Evolutionary conservation across 164 flowering plant species (phyloP).

Genomic region (Aristolochia contorta): DNA sequence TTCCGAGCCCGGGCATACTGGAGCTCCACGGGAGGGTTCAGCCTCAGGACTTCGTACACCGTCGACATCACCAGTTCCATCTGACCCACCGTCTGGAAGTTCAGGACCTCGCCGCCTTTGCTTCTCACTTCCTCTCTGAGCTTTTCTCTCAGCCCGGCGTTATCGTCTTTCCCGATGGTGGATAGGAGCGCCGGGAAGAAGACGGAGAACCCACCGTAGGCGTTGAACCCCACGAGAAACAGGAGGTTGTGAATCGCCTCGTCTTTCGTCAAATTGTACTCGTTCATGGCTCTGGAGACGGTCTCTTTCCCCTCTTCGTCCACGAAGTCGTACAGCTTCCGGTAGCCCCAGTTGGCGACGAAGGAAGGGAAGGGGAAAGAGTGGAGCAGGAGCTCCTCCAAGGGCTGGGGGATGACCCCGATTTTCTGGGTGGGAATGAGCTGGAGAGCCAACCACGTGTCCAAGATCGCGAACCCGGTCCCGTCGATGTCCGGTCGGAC

Average conservation of each 20-base stretch:
- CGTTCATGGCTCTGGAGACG: slow-evolving; percentile 28
- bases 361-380: slow-evolving; percentile 53
- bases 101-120: slow-evolving; percentile 15
- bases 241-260: slow-evolving; percentile 66
- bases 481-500: slow-evolving; percentile 35
- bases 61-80: slow-evolving; percentile 56
- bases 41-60: slow-evolving; percentile 68
- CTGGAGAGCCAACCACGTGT: slow-evolving; percentile 61
- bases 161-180: slow-evolving; percentile 30
- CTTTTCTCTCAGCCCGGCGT: slow-evolving; percentile 36
- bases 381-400: slow-evolving; percentile 67
- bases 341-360: slow-evolving; percentile 44
- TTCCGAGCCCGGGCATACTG: slow-evolving; percentile 75
- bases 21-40: slow-evolving; percentile 60
- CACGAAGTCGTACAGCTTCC: slow-evolving; percentile 44
- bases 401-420: slow-evolving; percentile 41
- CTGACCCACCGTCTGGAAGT: slow-evolving; percentile 38
- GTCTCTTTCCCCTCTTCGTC: slow-evolving; percentile 40
- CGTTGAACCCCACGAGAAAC: slow-evolving; percentile 78
- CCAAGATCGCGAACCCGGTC: slow-evolving; percentile 36
- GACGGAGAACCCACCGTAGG: slow-evolving; percentile 68
- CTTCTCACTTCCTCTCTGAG: slow-evolving; percentile 44
- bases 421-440: slow-evolving; percentile 46
- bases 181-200: slow-evolving; percentile 39
- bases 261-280: slow-evolving; percentile 46